phyloP scores from a whole-genome alignment of 23 red algal species.

The Gracilaria domingensis region DNA sequence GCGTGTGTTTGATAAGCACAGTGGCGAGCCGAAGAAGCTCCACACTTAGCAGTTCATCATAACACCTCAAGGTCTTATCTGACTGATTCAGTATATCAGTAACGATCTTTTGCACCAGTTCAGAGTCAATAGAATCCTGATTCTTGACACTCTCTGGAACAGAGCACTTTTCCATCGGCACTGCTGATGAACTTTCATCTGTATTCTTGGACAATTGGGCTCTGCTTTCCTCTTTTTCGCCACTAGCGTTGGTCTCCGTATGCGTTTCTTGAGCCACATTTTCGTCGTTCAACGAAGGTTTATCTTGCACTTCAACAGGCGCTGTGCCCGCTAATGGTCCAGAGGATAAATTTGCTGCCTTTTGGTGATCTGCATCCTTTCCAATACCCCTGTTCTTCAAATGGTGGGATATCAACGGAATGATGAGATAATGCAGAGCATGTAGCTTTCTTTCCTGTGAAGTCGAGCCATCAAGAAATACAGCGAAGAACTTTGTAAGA shows the following conservation, averaged over 20 bases:
- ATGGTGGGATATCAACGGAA: slow-evolving; percentile 76
- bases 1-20: slow-evolving; percentile 88
- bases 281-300: background rate
- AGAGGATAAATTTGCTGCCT: background rate
- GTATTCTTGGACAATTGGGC: background rate
- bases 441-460: slow-evolving; percentile 83
- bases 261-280: background rate
- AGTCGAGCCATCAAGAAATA: slow-evolving; percentile 52
- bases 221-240: background rate
- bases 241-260: background rate
- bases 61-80: slow-evolving; percentile 65
- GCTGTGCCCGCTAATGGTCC: background rate
- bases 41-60: slow-evolving; percentile 79
- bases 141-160: background rate
- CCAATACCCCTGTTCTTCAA: background rate
- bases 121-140: slow-evolving; percentile 10
- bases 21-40: slow-evolving; percentile 94
- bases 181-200: background rate
- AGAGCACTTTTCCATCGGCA: background rate
- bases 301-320: background rate
- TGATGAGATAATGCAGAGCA: slow-evolving; percentile 84
- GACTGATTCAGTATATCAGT: slow-evolving; percentile 77
- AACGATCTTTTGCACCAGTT: slow-evolving; percentile 70
- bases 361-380: background rate
- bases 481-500: slow-evolving; percentile 70